Base-by-base conservation (phyloP, 2,329 filamentous ascomycete species). In the Microcyclosporella mali region DNA sequence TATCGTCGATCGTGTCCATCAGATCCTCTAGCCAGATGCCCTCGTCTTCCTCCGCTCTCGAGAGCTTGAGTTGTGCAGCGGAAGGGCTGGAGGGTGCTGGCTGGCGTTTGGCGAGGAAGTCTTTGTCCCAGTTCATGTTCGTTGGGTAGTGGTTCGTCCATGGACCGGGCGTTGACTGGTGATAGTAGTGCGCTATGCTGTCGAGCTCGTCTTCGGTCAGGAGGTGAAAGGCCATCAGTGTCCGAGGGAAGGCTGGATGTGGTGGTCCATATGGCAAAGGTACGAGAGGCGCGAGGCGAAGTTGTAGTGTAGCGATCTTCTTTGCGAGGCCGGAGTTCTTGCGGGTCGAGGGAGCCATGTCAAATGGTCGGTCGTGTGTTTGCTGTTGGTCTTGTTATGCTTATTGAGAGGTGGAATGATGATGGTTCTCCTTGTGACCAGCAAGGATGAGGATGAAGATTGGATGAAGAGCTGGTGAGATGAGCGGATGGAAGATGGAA, bases 131-230 rank as follows among this genome's bases (percentile, higher is more conserved):
- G 40, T 69, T 64, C 58, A 88, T 75, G n/a, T 77, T 79, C 52
- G 78, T 79, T 0, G 84, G 84, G 61, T 88, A 88, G 47, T 75
- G 70, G 37, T 61, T 52, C 2, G 74, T 74, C 68, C 71, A 78
- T n/a, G 61, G 58, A 45, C 68, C 68, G 1, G 77, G 78, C 1
- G 73, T 77, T 45, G 73, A 73, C 67, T 88, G 84, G 66, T 85
- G 81, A 69, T 88, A 88, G 66, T 84, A 86, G 52, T 74, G 69
- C 2, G 84, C 84, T 31, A 88, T 73, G 41, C 70, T 68, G 66
- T 88, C 84, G 41, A 87, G 78, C 65, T 88, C 73, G 21, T 66
- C 66, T 61, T 85, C 81, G 12, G 82, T 88, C 29, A 88, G 74
- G 25, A 88, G 78, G 74, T 82, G 85, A 66, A 84, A 86, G 59